These are phyloP conservation scores for Cochlearia excelsa DNA, from an alignment of 345 rosid species.

Conservation along the genomic window DNA sequence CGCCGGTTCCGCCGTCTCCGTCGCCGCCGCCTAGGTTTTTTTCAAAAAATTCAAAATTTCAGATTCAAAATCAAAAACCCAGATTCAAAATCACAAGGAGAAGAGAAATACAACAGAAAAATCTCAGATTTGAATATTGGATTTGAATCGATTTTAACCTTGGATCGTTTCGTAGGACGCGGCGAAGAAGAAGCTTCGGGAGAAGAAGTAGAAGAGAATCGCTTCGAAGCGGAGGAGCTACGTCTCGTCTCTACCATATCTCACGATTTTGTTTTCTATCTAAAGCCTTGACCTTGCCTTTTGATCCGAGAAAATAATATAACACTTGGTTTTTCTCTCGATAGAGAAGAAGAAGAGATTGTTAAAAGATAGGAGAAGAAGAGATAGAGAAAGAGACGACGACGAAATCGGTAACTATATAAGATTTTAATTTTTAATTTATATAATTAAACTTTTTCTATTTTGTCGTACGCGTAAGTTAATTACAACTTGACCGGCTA, in stretches of 20 bases:
- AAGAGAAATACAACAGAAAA: neutral
- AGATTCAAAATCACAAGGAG: neutral
- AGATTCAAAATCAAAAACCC: slow-evolving; percentile 25
- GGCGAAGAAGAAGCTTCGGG: slow-evolving; percentile 48
- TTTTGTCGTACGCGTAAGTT: too few species aligned
- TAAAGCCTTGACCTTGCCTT: slow-evolving; percentile 34
- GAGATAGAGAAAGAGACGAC: neutral
- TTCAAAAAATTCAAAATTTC: slow-evolving; percentile 16
- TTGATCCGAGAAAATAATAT: slow-evolving; percentile 42
- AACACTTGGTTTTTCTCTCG: slow-evolving; percentile 25
- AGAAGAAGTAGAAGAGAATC: slow-evolving; percentile 55
- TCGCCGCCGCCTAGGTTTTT: slow-evolving; percentile 47
- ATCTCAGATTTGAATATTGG: slow-evolving; percentile 4
- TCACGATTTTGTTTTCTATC: slow-evolving; percentile 10
- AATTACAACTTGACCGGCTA: too few species aligned
- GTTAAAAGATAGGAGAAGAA: slow-evolving; percentile 26
- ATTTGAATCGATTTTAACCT: slow-evolving; percentile 41
- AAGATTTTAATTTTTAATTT: too few species aligned
- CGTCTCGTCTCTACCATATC: slow-evolving; percentile 95
- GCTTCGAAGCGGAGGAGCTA: slow-evolving; percentile 80
- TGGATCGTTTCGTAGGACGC: slow-evolving; percentile 64
- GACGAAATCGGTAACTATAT: too few species aligned
- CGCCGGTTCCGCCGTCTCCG: slow-evolving; percentile 51
- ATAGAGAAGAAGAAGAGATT: slow-evolving; percentile 10
- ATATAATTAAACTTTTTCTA: too few species aligned